Evolutionary conservation across 371 early-diverging fungal genomes (phyloP).

Genomic region (Sporodiniella umbellata): DNA sequence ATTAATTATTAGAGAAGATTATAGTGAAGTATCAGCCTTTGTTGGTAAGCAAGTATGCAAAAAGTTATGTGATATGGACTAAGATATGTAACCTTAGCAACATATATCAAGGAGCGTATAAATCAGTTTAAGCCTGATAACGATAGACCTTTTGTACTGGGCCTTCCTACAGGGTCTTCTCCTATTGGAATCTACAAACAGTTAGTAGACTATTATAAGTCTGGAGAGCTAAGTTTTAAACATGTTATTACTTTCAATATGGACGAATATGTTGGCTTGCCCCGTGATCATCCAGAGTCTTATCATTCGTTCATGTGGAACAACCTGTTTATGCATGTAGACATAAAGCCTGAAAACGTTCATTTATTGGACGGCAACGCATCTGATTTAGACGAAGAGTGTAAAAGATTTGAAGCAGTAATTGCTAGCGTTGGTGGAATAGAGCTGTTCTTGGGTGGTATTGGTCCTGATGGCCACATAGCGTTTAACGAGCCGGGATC

Average conservation of each 20-base stretch:
- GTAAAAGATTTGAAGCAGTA: conserved; percentile 71
- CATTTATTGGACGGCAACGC: conserved; percentile 83
- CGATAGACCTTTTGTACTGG: conserved; percentile 77
- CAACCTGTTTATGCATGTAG: conserved; percentile 78
- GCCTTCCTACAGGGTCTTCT: conserved; percentile 81
- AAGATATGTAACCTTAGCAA: conserved; percentile 5
- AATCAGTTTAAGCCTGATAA: conserved; percentile 73
- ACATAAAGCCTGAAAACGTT: conserved; percentile 75
- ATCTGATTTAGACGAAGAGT: conserved; percentile 73
- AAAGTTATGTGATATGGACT: neutral
- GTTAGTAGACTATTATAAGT: conserved; percentile 43
- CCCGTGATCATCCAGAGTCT: conserved; percentile 76
- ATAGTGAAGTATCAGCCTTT: conserved; percentile 56
- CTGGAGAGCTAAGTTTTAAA: conserved; percentile 55
- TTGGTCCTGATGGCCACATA: conserved; percentile 88
- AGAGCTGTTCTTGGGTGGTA: conserved; percentile 37
- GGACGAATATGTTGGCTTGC: conserved; percentile 62
- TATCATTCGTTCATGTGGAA: conserved; percentile 90
- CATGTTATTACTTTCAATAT: conserved; percentile 64
- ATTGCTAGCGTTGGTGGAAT: conserved; percentile 68
- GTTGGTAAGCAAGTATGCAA: conserved; percentile 44
- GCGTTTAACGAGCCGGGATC: conserved; percentile 92
- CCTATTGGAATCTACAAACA: conserved; percentile 69
- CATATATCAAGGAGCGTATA: conserved; percentile 52
- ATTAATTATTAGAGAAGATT: conserved; percentile 69